Evolutionary conservation across 2,329 filamentous ascomycete species (phyloP).

Genomic region (Dactylellina leptospora): DNA sequence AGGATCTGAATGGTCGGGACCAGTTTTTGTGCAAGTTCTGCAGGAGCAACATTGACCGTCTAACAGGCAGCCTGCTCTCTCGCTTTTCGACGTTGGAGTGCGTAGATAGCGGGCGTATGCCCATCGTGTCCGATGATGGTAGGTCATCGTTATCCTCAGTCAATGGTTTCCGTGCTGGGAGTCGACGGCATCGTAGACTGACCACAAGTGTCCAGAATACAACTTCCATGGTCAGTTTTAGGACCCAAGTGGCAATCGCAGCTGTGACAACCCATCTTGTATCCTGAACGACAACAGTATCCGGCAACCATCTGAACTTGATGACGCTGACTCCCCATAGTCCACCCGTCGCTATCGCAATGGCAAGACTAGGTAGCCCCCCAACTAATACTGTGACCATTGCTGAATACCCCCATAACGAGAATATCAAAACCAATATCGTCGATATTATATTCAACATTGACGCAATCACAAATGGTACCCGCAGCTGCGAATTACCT

Average conservation of each 20-base stretch:
- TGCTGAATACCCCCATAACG: slow-evolving; percentile 42
- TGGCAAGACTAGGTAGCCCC: slow-evolving; percentile 23
- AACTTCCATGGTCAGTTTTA: slow-evolving; percentile 39
- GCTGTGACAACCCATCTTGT: slow-evolving; percentile 45
- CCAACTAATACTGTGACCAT: slow-evolving; percentile 27
- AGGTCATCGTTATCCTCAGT: slow-evolving; percentile 11
- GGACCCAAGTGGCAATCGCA: slow-evolving; percentile 43
- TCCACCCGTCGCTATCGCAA: slow-evolving; percentile 31
- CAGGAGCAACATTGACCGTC: slow-evolving; percentile 30
- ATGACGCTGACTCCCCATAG: slow-evolving; percentile 45
- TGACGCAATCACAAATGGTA: slow-evolving; percentile 45
- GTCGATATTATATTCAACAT: slow-evolving; percentile 41
- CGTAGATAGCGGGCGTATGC: slow-evolving; percentile 13
- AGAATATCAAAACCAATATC: slow-evolving; percentile 41
- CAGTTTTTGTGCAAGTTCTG: slow-evolving; percentile 36
- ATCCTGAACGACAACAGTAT: slow-evolving; percentile 31
- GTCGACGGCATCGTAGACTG: slow-evolving; percentile 25
- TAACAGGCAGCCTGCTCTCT: neutral
- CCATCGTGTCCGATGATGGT: slow-evolving; percentile 4
- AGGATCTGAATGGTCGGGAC: slow-evolving; percentile 40
- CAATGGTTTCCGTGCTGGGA: slow-evolving; percentile 14
- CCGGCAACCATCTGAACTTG: slow-evolving; percentile 45
- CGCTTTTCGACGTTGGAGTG: slow-evolving; percentile 18
- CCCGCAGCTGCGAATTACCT: slow-evolving; percentile 28
- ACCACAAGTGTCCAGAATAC: slow-evolving; percentile 49